A percentile compares a stretch with the other conserved stretches of the same genome.
Conservation (phyloP, 2,329 filamentous ascomycete genomes). For the Graphiopsis chlorocephala region DNA sequence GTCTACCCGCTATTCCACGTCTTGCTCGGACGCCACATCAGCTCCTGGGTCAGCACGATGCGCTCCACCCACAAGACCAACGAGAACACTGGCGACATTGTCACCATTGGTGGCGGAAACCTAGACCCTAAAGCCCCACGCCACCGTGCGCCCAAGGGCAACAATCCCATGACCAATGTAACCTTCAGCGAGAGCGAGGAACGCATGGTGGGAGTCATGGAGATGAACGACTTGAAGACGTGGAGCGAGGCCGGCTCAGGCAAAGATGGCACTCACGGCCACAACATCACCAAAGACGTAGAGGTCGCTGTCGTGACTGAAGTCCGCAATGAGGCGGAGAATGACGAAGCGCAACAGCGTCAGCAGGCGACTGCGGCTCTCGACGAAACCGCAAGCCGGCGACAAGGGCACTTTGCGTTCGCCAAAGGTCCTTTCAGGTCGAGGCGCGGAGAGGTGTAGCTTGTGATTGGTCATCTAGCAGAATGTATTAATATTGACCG, state of each 20-base stretch:
- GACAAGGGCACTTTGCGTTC: slow-evolving; percentile 7
- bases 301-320: slow-evolving; percentile 3
- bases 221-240: slow-evolving; percentile 1
- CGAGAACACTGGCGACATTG: neutral
- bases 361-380: slow-evolving; percentile 5
- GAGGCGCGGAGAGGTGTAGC: neutral
- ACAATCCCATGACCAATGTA: slow-evolving; percentile 9
- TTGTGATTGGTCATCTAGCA: neutral
- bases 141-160: neutral
- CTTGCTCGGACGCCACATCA: neutral
- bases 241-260: slow-evolving; percentile 4
- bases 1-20: slow-evolving; percentile 6
- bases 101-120: neutral
- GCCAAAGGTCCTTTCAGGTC: neutral
- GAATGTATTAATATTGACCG: neutral
- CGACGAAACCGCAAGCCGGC: neutral
- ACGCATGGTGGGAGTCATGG: slow-evolving; percentile 4
- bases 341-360: neutral
- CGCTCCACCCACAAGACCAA: neutral
- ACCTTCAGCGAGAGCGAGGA: slow-evolving; percentile 16
- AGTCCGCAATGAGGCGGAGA: neutral
- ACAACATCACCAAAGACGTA: slow-evolving; percentile 8
- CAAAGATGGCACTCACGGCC: neutral
- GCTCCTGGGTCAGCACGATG: slow-evolving; percentile 2
- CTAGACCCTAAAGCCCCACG: neutral